These are phyloP conservation scores for Cephalotrichum gorgonifer DNA, from an alignment of 2,329 filamentous ascomycete species.

Conservation along the genomic window DNA sequence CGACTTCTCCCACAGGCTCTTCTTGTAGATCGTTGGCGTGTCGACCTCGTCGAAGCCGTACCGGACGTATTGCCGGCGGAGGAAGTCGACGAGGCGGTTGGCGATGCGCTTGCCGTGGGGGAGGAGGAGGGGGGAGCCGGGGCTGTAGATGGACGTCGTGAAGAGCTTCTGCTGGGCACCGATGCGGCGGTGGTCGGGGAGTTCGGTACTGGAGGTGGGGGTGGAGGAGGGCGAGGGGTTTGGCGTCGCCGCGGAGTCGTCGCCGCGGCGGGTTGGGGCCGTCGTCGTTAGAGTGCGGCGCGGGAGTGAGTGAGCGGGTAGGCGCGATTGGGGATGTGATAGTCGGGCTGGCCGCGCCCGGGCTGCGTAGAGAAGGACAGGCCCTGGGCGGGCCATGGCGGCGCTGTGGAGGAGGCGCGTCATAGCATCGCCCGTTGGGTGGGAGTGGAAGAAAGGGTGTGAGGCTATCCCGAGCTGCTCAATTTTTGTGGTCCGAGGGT, in stretches of 20 bases:
- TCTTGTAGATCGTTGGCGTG: constrained; percentile 85
- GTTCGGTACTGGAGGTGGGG: constrained; percentile 5
- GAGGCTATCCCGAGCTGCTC: neutral
- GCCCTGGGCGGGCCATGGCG: constrained; percentile 1
- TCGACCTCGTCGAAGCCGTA: constrained; percentile 86
- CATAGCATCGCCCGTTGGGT: constrained; percentile 5
- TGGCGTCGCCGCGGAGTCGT: neutral
- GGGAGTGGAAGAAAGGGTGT: neutral
- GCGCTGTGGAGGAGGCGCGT: neutral
- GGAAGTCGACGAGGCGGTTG: constrained; percentile 71
- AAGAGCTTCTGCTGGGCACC: constrained; percentile 64
- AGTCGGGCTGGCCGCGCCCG: neutral
- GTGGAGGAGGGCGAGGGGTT: neutral
- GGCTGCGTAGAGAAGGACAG: neutral
- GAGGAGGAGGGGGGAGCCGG: constrained; percentile 75
- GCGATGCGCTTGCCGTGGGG: constrained; percentile 75
- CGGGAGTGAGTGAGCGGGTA: neutral
- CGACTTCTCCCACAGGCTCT: constrained; percentile 73
- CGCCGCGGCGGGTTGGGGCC: neutral
- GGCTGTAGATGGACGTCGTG: constrained; percentile 68
- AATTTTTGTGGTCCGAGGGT: neutral
- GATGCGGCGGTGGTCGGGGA: constrained; percentile 49
- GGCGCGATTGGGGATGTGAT: neutral
- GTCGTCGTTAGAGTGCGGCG: constrained; percentile 2
- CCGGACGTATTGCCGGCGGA: constrained; percentile 72